A percentile compares a stretch with the other conserved stretches of the same genome.
These are phyloP conservation scores for Metschnikowia peoriensis DNA, from an alignment of 805 yeast genomes.

Conservation along the genomic window DNA sequence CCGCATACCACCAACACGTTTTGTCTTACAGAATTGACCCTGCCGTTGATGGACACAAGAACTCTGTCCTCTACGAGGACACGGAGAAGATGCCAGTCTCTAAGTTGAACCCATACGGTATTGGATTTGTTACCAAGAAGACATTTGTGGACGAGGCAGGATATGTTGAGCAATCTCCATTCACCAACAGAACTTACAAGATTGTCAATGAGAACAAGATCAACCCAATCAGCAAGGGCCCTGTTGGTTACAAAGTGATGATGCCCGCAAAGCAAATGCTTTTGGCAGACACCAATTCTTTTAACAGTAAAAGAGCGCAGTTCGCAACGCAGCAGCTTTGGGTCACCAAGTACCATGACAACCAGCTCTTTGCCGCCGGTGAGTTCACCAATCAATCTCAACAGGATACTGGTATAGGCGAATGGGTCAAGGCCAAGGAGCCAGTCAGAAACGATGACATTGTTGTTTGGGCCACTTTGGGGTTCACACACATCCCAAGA, in stretches of 20 bases:
- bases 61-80: constrained; percentile 71
- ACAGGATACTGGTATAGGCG: constrained; percentile 65
- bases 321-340: constrained; percentile 77
- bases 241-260: constrained; percentile 72
- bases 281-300: constrained; percentile 60
- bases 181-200: constrained; percentile 71
- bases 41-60: constrained; percentile 76
- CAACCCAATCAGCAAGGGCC: constrained; percentile 66
- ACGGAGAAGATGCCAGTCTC: constrained; percentile 58
- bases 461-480: constrained; percentile 80
- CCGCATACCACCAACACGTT: constrained; percentile 82
- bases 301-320: constrained; percentile 66
- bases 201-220: constrained; percentile 70
- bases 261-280: constrained; percentile 78
- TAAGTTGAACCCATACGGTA: constrained; percentile 60
- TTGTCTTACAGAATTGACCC: constrained; percentile 79
- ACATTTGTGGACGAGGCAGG: constrained; percentile 69
- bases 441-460: constrained; percentile 70
- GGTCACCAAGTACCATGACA: constrained; percentile 77
- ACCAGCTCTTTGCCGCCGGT: constrained; percentile 76
- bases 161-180: constrained; percentile 68
- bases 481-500: constrained; percentile 79
- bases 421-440: constrained; percentile 68
- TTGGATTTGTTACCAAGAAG: constrained; percentile 67
- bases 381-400: constrained; percentile 82